Evolutionary conservation across 345 rosid genomes (phyloP).

Genomic region (Ailanthus altissimus): DNA sequence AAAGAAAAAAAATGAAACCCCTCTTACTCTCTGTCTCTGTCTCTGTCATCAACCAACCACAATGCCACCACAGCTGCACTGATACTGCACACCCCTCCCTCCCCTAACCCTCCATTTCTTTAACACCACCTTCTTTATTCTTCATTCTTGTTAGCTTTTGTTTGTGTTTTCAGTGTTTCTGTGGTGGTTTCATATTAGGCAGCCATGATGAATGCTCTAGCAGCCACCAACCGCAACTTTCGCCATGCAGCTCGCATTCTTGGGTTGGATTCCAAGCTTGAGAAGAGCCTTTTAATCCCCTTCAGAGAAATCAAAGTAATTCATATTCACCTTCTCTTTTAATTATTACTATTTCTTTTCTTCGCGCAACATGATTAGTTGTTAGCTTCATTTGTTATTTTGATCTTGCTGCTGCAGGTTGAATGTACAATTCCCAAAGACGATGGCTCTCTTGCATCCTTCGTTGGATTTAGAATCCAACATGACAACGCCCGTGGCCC

Average conservation of each 20-base stretch:
- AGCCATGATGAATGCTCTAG: conserved; percentile 59
- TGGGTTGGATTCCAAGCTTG: conserved; percentile 62
- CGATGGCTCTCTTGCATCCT: conserved; percentile 78
- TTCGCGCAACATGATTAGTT: neutral
- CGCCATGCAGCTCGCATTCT: conserved; percentile 58
- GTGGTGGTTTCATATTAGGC: neutral
- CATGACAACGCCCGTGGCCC: conserved; percentile 95
- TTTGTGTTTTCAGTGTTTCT: neutral
- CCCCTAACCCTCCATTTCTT: too few relatives aligned
- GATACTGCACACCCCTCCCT: too few relatives aligned
- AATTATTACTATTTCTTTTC: too few relatives aligned
- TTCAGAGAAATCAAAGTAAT: conserved; percentile 62
- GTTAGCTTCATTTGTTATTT: neutral
- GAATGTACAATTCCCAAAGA: conserved; percentile 88
- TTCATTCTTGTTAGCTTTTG: neutral
- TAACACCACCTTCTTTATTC: neutral
- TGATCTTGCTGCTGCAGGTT: conserved; percentile 46
- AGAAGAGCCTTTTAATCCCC: conserved; percentile 58
- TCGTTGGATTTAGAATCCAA: conserved; percentile 84
- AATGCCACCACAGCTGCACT: too few relatives aligned
- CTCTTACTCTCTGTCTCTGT: too few relatives aligned
- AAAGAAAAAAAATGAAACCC: too few relatives aligned
- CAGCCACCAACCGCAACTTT: conserved; percentile 65
- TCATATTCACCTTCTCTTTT: neutral
- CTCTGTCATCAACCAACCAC: too few relatives aligned